Evolutionary conservation across 2,329 filamentous ascomycete species (phyloP).

Genomic region (Dryadomyces quercus-mongolicae): DNA sequence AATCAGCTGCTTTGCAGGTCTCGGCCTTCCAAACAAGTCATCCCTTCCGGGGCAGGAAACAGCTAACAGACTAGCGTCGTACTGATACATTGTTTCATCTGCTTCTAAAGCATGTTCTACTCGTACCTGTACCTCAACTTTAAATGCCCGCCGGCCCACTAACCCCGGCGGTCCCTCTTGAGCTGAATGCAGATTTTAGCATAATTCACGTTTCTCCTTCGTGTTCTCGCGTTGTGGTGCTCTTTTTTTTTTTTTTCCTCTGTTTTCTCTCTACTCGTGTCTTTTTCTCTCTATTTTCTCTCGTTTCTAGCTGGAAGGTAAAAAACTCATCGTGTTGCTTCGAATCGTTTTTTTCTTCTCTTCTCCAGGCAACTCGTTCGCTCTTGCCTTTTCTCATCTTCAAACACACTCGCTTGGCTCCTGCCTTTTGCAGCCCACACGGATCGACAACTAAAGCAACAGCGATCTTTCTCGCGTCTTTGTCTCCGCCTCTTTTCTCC

Average conservation of each 20-base stretch:
- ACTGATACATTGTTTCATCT: not conserved
- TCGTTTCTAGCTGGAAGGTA: not conserved
- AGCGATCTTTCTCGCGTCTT: not conserved
- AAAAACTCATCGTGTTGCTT: not conserved
- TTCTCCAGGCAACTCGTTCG: not conserved
- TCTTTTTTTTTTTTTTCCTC: not conserved
- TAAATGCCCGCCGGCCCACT: not conserved
- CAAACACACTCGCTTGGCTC: not conserved
- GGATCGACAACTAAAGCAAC: not conserved
- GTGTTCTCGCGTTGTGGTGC: not conserved
- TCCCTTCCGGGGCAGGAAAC: not conserved
- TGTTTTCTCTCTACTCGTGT: not conserved
- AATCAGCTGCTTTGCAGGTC: not conserved
- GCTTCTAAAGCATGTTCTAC: not conserved
- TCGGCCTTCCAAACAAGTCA: not conserved
- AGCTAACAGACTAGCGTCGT: not conserved
- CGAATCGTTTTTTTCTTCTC: not conserved
- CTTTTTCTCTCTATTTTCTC: not conserved
- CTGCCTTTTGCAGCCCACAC: not conserved
- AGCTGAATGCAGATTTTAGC: not conserved
- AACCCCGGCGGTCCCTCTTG: too few relatives aligned
- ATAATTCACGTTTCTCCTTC: not conserved
- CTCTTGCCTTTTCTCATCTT: not conserved
- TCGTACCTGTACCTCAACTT: not conserved
- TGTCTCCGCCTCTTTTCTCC: not conserved